A percentile compares a stretch with the other conserved stretches of the same genome.
Conservation (phyloP, 768 basidiomycete genomes). For the Pisolithus albus region DNA sequence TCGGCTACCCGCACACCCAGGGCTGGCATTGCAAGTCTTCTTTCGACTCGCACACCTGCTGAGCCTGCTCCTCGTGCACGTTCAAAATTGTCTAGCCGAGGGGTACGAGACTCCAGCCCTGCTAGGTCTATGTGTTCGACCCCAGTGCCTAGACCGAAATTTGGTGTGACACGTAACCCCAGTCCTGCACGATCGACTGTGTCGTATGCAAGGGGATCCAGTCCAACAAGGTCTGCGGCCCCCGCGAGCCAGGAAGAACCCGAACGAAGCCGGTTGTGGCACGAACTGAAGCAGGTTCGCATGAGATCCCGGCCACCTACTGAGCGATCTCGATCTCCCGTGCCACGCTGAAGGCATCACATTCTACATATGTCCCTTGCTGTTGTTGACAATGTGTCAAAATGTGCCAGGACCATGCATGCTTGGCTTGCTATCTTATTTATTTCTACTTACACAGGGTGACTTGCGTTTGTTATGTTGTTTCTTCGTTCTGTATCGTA, state of each 20-base stretch:
- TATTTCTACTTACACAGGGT: conserved; percentile 6
- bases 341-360: conserved; percentile 27
- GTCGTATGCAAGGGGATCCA: conserved; percentile 22
- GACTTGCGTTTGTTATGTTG: conserved; percentile 1
- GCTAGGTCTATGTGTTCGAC: conserved; percentile 23
- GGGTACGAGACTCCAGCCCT: conserved; percentile 26
- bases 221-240: conserved; percentile 21
- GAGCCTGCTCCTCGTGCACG: conserved; percentile 22
- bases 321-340: conserved; percentile 34
- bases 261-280: conserved; percentile 45
- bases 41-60: conserved; percentile 27
- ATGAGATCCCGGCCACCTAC: conserved; percentile 41
- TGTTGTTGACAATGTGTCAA: conserved; percentile 10
- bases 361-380: conserved; percentile 3
- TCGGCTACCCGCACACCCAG: conserved; percentile 21
- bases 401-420: not conserved
- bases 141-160: conserved; percentile 25
- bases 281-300: conserved; percentile 46
- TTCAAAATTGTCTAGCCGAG: conserved; percentile 19
- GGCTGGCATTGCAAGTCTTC: conserved; percentile 33
- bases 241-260: conserved; percentile 31
- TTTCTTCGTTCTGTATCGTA: conserved; percentile 2
- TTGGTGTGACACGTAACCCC: conserved; percentile 30
- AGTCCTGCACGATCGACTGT: conserved; percentile 33
- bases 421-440: conserved; percentile 5